These are phyloP conservation scores for Peronospora farinosa DNA, from an alignment of 352 stramenopile genomes.

Conservation along the genomic window DNA sequence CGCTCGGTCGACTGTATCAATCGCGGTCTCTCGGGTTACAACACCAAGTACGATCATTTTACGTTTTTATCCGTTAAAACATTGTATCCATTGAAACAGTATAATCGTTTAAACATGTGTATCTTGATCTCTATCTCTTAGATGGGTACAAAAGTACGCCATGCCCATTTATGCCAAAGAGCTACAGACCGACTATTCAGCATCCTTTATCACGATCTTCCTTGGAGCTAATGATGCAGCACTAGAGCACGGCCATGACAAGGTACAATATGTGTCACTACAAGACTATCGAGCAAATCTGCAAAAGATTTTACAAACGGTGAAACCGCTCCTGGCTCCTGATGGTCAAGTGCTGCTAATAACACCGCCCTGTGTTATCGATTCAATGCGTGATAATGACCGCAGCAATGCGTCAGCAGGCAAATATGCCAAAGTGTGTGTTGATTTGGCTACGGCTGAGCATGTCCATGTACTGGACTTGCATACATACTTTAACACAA, in stretches of 20 bases:
- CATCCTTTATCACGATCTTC: slow-evolving; percentile 44
- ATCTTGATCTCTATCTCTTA: slow-evolving; percentile 2
- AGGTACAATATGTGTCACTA: slow-evolving; percentile 43
- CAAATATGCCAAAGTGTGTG: slow-evolving; percentile 43
- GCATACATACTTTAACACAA: slow-evolving; percentile 43
- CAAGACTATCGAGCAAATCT: slow-evolving; percentile 43
- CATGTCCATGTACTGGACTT: slow-evolving; percentile 46
- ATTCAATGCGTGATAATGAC: slow-evolving; percentile 30
- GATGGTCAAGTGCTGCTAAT: slow-evolving; percentile 28
- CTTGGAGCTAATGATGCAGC: slow-evolving; percentile 63
- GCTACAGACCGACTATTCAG: slow-evolving; percentile 26
- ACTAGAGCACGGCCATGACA: slow-evolving; percentile 26
- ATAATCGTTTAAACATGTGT: not conserved
- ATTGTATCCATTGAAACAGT: not conserved
- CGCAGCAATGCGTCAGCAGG: slow-evolving; percentile 40
- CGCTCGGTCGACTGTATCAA: slow-evolving; percentile 53
- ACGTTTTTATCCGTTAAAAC: not conserved
- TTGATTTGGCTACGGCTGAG: slow-evolving; percentile 30
- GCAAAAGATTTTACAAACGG: slow-evolving; percentile 25
- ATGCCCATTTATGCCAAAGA: slow-evolving; percentile 33
- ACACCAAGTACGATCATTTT: slow-evolving; percentile 30
- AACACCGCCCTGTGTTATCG: slow-evolving; percentile 36
- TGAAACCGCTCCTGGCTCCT: slow-evolving; percentile 19
- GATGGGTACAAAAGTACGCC: slow-evolving; percentile 31
- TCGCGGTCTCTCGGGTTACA: slow-evolving; percentile 53